These are phyloP conservation scores for Fusarium sp. DNA, from an alignment of 2,329 filamentous ascomycete species.

Conservation along the genomic window DNA sequence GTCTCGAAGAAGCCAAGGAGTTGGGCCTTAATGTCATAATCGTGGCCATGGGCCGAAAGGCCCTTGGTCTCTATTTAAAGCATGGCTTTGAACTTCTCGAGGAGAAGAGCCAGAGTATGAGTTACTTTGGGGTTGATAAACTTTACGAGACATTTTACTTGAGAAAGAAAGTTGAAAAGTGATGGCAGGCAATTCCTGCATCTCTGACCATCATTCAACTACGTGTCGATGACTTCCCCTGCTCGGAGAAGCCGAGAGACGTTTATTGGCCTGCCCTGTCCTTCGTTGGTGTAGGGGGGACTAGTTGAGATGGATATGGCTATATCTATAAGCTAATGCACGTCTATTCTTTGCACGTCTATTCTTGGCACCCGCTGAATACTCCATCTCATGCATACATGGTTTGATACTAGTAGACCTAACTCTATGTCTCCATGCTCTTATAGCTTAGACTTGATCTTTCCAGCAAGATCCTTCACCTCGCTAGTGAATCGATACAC, in stretches of 20 bases:
- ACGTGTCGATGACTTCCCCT: background rate
- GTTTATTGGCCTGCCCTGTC: no score
- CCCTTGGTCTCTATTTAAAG: conserved; percentile 28
- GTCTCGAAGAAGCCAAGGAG: conserved; percentile 25
- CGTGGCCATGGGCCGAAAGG: conserved; percentile 29
- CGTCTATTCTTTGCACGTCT: background rate
- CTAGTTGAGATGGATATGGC: background rate
- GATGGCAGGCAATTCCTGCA: background rate
- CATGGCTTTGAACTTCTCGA: conserved; percentile 28
- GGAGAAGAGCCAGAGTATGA: conserved; percentile 3
- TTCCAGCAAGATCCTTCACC: background rate
- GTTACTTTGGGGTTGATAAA: background rate
- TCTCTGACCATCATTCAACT: background rate
- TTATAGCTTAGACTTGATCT: conserved; percentile 12
- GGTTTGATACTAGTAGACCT: background rate
- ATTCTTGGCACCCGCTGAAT: background rate
- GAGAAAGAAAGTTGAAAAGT: background rate
- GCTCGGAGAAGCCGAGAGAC: background rate
- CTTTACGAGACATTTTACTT: conserved; percentile 28
- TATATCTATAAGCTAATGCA: background rate
- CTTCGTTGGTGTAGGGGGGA: background rate
- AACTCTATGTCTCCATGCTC: no score
- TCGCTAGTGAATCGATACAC: conserved; percentile 37
- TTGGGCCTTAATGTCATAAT: conserved; percentile 28
- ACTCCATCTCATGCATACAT: background rate